A percentile compares a stretch with the other conserved stretches of the same genome.
These are phyloP conservation scores for Spongispora temasekensis DNA, from an alignment of 1,284 basidiomycete species.

Conservation along the genomic window DNA sequence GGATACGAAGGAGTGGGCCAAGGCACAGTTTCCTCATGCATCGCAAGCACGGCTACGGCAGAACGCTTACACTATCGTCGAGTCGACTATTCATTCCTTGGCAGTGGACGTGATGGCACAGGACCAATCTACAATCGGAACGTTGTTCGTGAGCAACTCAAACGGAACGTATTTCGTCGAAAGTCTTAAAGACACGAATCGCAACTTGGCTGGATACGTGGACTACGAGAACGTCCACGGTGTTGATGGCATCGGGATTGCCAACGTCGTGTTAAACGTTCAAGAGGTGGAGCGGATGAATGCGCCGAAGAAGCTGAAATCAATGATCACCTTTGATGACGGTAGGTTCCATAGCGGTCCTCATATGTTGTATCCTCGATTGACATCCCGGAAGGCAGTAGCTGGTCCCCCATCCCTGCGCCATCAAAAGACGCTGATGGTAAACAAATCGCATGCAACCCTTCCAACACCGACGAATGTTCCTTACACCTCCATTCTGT, in stretches of 20 bases:
- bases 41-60: conserved; percentile 77
- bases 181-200: conserved; percentile 87
- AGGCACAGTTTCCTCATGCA: conserved; percentile 85
- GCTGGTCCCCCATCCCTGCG: conserved; percentile 73
- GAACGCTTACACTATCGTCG: conserved; percentile 95
- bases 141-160: conserved; percentile 91
- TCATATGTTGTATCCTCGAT: background rate
- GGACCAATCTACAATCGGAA: conserved; percentile 76
- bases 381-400: conserved; percentile 50
- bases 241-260: conserved; percentile 91
- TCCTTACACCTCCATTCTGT: conserved; percentile 92
- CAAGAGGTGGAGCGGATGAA: conserved; percentile 74
- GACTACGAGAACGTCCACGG: conserved; percentile 93
- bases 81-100: conserved; percentile 89
- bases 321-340: conserved; percentile 90
- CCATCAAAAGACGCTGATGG: conserved; percentile 67
- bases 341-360: conserved; percentile 45
- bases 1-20: conserved; percentile 81
- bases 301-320: conserved; percentile 68
- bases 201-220: conserved; percentile 86
- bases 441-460: conserved; percentile 62
- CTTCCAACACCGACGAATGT: conserved; percentile 60
- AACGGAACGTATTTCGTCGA: conserved; percentile 97
- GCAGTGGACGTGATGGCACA: conserved; percentile 91
- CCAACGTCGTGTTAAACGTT: conserved; percentile 85